Percentiles rank a stretch among this genome's conserved stretches.
Evolutionary conservation across 2,329 filamentous ascomycete species (phyloP).

Genomic region (Fusarium sp.): DNA sequence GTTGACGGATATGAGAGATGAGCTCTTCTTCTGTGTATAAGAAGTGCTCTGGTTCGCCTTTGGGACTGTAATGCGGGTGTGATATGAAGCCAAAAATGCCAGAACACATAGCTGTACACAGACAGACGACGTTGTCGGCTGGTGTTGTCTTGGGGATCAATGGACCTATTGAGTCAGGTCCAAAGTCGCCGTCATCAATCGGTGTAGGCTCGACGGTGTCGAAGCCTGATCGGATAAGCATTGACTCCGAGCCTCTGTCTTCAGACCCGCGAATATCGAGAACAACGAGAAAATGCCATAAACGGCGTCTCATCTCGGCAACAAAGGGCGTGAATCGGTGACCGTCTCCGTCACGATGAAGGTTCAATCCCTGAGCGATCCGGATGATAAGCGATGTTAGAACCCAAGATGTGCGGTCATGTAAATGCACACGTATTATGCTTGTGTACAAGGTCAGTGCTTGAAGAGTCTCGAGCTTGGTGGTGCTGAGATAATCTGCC

Average conservation of each 20-base stretch:
- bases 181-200: constrained; percentile 64
- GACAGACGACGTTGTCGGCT: constrained; percentile 55
- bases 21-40: constrained; percentile 53
- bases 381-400: constrained; percentile 55
- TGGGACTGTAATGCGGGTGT: constrained; percentile 46
- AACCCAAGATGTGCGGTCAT: constrained; percentile 56
- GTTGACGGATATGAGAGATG: constrained; percentile 51
- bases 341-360: constrained; percentile 57
- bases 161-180: constrained; percentile 51
- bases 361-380: constrained; percentile 55
- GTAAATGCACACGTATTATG: constrained; percentile 52
- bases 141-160: constrained; percentile 51
- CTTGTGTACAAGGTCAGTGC: constrained; percentile 55
- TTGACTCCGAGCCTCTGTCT: constrained; percentile 61
- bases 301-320: constrained; percentile 67
- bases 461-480: constrained; percentile 54
- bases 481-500: constrained; percentile 57
- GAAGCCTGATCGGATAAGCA: constrained; percentile 56
- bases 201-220: constrained; percentile 63
- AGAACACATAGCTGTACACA: constrained; percentile 55
- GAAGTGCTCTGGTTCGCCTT: constrained; percentile 29
- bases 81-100: constrained; percentile 54
- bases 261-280: constrained; percentile 67
- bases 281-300: constrained; percentile 73
- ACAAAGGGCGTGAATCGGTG: constrained; percentile 60